Conservation (phyloP, 495 filamentous ascomycete genomes). For the Penicillium turbatum region DNA sequence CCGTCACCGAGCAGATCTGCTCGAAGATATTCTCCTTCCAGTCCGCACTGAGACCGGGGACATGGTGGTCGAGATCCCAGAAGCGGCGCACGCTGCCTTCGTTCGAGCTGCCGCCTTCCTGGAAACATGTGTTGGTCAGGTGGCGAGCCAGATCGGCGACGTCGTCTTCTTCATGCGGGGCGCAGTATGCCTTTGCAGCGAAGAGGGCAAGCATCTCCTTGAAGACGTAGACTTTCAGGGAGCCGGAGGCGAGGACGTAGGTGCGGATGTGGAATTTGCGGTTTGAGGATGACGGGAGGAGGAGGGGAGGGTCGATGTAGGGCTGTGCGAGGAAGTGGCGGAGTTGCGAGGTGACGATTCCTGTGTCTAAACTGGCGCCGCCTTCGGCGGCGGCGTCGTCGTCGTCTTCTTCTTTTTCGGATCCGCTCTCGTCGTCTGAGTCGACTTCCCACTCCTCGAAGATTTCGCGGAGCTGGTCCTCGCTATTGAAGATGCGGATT, state of each 20-base stretch:
- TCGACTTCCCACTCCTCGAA: conserved; percentile 85
- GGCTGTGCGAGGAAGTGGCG: conserved; percentile 94
- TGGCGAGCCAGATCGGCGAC: conserved; percentile 60
- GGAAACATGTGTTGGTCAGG: conserved; percentile 94
- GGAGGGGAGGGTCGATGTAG: conserved; percentile 88
- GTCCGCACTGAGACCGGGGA: conserved; percentile 30
- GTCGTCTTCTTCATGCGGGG: conserved; percentile 45
- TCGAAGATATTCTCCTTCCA: conserved; percentile 60
- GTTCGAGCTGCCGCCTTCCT: conserved; percentile 50
- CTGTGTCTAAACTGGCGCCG: conserved; percentile 29
- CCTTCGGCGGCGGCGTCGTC: conserved; percentile 27
- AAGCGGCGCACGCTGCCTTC: conserved; percentile 64
- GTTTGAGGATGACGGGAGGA: conserved; percentile 58
- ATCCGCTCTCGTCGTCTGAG: conserved; percentile 36
- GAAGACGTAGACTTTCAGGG: conserved; percentile 81
- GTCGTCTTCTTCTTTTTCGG: conserved; percentile 34
- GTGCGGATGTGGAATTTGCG: conserved; percentile 93
- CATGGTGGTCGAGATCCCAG: conserved; percentile 56
- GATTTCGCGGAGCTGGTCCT: conserved; percentile 72
- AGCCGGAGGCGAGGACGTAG: conserved; percentile 78
- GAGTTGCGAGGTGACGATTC: conserved; percentile 81
- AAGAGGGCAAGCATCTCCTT: conserved; percentile 89
- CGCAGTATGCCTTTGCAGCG: conserved; percentile 62
- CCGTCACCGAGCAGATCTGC: conserved; percentile 70
- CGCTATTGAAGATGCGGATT: conserved; percentile 79